phyloP scores from a whole-genome alignment of 2,329 filamentous ascomycete species.

The Phoma sp. region DNA sequence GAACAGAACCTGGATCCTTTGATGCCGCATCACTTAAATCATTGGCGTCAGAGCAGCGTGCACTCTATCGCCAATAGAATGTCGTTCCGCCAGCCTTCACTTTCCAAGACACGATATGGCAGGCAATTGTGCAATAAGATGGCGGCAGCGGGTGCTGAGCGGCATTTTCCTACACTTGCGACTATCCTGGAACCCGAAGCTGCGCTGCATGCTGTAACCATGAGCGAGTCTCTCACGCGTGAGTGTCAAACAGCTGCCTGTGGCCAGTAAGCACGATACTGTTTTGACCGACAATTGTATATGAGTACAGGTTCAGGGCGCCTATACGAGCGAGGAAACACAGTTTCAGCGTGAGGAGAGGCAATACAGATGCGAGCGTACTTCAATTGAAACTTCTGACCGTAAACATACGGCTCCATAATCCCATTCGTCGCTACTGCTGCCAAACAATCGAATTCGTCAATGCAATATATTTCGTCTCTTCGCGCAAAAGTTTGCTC shows the following conservation, averaged over 20 bases:
- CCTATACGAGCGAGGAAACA: background rate
- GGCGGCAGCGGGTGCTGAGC: conserved; percentile 6
- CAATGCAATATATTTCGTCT: conserved; percentile 19
- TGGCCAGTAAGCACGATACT: background rate
- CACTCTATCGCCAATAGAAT: background rate
- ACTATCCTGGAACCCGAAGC: conserved; percentile 16
- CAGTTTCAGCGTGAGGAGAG: background rate
- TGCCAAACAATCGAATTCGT: conserved; percentile 12
- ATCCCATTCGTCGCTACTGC: conserved; percentile 13
- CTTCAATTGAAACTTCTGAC: conserved; percentile 15
- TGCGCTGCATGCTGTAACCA: background rate
- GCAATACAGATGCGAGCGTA: conserved; percentile 11
- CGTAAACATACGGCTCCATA: conserved; percentile 5
- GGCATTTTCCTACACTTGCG: conserved; percentile 14
- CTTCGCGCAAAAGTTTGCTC: conserved; percentile 20
- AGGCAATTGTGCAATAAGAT: conserved; percentile 15
- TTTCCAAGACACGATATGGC: conserved; percentile 4
- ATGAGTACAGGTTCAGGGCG: too few species aligned
- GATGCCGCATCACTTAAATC: background rate
- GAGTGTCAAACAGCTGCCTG: background rate
- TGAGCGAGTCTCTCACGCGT: background rate
- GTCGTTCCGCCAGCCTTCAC: background rate
- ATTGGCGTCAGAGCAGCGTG: background rate
- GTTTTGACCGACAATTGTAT: background rate
- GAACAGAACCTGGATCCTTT: background rate